phyloP scores from a whole-genome alignment of 164 flowering plant genomes.

The Litsea cubeba region DNA sequence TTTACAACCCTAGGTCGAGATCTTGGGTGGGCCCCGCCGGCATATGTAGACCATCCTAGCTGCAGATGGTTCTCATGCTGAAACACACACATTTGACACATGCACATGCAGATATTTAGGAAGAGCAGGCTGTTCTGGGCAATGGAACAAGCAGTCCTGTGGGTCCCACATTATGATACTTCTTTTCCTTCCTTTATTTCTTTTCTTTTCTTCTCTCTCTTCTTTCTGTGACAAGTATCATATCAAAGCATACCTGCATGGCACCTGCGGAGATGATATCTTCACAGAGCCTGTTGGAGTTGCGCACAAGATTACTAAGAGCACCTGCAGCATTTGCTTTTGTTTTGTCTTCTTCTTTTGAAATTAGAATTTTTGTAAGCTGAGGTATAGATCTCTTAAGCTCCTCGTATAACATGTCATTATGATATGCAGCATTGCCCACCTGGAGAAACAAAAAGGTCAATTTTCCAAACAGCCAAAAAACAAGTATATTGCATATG shows the following conservation, averaged over 20 bases:
- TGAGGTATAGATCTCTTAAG: constrained; percentile 84
- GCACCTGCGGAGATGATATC: constrained; percentile 91
- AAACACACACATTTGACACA: too few species aligned
- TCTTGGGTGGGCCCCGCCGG: too few species aligned
- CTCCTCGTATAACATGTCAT: constrained; percentile 78
- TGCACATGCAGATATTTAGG: too few species aligned
- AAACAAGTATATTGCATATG: not conserved
- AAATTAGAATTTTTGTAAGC: constrained; percentile 55
- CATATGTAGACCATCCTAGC: too few species aligned
- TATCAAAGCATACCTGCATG: constrained; percentile 53
- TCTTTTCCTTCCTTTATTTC: too few species aligned
- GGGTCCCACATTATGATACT: too few species aligned
- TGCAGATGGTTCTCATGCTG: too few species aligned
- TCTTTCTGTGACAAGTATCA: too few species aligned
- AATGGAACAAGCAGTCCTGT: too few species aligned
- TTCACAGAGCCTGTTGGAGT: constrained; percentile 79
- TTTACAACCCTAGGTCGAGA: too few species aligned
- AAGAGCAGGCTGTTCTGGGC: too few species aligned
- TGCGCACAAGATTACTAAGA: constrained; percentile 89
- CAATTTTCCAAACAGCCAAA: not conserved
- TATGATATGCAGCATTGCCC: constrained; percentile 97
- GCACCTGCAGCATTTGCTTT: constrained; percentile 99
- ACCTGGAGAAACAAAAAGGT: constrained; percentile 44
- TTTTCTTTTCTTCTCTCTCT: too few species aligned
- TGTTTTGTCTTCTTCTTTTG: constrained; percentile 88